These are phyloP conservation scores for Phyllachora maydis DNA, from an alignment of 2,329 filamentous ascomycete species.

Conservation along the genomic window DNA sequence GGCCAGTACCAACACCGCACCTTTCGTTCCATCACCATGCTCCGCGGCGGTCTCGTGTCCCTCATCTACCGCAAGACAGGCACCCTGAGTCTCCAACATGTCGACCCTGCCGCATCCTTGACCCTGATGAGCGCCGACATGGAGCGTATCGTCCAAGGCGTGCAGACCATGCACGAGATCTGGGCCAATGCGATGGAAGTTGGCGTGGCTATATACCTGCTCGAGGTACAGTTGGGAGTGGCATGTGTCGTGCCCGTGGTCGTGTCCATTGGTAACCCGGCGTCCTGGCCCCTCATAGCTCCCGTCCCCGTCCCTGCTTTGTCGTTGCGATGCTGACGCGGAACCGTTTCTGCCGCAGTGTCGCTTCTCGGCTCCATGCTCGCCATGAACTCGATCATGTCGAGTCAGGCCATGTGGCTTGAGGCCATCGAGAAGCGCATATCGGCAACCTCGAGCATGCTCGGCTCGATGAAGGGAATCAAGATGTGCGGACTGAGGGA, in stretches of 20 bases:
- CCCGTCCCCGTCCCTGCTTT: neutral
- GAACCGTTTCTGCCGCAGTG: conserved; percentile 1
- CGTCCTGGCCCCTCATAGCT: no score
- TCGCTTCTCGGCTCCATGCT: conserved; percentile 6
- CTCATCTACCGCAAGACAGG: conserved; percentile 27
- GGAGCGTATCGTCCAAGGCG: conserved; percentile 16
- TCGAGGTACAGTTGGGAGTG: conserved; percentile 22
- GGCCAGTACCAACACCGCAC: conserved; percentile 14
- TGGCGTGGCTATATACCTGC: conserved; percentile 31
- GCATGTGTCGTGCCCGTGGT: conserved; percentile 25
- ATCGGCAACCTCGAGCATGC: conserved; percentile 15
- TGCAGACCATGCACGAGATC: conserved; percentile 30
- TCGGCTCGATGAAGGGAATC: conserved; percentile 19
- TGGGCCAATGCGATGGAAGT: conserved; percentile 35
- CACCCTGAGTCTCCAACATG: conserved; percentile 9
- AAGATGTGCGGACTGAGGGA: conserved; percentile 21
- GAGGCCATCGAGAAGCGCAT: conserved; percentile 18
- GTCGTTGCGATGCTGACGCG: no score
- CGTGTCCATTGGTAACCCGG: conserved; percentile 12
- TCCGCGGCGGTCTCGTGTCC: conserved; percentile 15
- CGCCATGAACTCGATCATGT: conserved; percentile 9
- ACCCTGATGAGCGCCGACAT: conserved; percentile 27
- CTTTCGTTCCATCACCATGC: conserved; percentile 14
- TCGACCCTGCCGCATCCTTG: conserved; percentile 17
- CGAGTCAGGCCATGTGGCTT: conserved; percentile 16